A percentile compares a stretch with the other conserved stretches of the same genome.
Conservation (phyloP, 1,284 basidiomycete genomes). For the Trichosporon faecale region DNA sequence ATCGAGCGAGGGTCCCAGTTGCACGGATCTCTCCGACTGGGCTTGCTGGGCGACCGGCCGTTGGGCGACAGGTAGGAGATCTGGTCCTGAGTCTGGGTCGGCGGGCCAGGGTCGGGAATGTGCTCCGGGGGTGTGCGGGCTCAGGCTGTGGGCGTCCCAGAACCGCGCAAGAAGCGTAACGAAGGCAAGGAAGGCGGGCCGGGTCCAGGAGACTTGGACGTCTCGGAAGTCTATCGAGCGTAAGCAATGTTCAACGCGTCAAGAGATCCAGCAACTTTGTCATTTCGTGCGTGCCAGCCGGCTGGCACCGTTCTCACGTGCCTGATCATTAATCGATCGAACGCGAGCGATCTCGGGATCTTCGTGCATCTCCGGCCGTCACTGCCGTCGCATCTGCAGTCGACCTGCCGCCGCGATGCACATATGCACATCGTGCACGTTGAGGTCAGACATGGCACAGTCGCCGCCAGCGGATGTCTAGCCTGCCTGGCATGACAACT, state of each 20-base stretch:
- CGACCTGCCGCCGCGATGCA: background rate
- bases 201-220: background rate
- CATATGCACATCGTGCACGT: no score
- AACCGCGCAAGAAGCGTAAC: background rate
- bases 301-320: background rate
- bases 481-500: background rate
- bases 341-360: background rate
- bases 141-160: background rate
- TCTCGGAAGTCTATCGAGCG: background rate
- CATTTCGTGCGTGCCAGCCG: background rate
- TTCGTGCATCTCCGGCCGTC: background rate
- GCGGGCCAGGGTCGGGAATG: background rate
- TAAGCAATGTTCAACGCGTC: background rate
- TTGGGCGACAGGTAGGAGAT: background rate
- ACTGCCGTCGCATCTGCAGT: background rate
- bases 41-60: background rate
- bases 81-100: background rate
- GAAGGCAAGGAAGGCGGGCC: background rate
- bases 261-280: background rate
- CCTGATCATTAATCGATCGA: background rate
- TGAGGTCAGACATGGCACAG: background rate
- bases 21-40: constrained; percentile 7
- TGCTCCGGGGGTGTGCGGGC: background rate
- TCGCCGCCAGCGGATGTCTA: background rate
- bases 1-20: constrained; percentile 1